Conservation (phyloP, 352 stramenopile genomes). For the Phytophthora sojae region DNA sequence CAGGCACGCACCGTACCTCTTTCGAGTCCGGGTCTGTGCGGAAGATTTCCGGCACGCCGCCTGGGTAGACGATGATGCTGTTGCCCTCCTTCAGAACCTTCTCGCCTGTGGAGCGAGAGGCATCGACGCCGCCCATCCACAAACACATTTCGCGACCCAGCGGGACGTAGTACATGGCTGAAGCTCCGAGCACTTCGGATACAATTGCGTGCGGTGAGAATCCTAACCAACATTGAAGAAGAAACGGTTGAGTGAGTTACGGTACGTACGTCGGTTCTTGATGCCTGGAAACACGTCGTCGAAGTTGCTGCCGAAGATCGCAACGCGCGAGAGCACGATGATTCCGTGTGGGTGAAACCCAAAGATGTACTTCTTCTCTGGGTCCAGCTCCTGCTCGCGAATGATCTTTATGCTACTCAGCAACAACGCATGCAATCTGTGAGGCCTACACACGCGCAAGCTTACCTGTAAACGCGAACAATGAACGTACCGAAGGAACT, state of each 20-base stretch:
- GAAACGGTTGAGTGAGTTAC: background rate
- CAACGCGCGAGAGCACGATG: slow-evolving; percentile 52
- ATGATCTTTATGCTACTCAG: slow-evolving; percentile 41
- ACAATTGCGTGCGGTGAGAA: background rate
- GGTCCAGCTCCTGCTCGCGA: slow-evolving; percentile 43
- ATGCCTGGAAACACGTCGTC: slow-evolving; percentile 44
- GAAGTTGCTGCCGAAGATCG: slow-evolving; percentile 48
- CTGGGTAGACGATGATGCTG: slow-evolving; percentile 50
- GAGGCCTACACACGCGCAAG: too few relatives aligned
- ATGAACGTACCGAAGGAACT: slow-evolving; percentile 38
- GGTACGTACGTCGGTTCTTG: slow-evolving; percentile 19
- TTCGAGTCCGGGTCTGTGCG: slow-evolving; percentile 46
- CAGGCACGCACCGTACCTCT: slow-evolving; percentile 27
- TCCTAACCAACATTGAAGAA: background rate
- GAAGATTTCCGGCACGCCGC: slow-evolving; percentile 49
- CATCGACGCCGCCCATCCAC: slow-evolving; percentile 51
- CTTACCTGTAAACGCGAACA: background rate
- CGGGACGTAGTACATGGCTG: slow-evolving; percentile 65
- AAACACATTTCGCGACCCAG: slow-evolving; percentile 59
- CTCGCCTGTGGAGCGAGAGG: slow-evolving; percentile 39
- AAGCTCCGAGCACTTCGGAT: slow-evolving; percentile 48
- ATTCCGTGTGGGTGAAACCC: slow-evolving; percentile 61
- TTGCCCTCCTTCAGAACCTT: slow-evolving; percentile 42
- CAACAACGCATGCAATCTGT: background rate
- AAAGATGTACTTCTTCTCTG: slow-evolving; percentile 54